Evolutionary conservation across 768 basidiomycete genomes (phyloP).

Genomic region (Mycena vulgaris): DNA sequence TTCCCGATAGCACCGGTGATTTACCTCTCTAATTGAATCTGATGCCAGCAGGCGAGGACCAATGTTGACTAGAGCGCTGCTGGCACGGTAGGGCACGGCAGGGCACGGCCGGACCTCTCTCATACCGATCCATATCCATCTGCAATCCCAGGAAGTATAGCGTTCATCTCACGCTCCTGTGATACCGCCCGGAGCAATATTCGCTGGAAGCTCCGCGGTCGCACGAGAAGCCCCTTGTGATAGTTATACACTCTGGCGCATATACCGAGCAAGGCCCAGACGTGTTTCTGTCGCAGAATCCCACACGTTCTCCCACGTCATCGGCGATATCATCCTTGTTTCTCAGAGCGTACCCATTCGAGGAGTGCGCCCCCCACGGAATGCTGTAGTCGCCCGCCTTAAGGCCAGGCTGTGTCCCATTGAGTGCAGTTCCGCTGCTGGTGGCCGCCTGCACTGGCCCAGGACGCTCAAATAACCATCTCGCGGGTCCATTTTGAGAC

Average conservation of each 20-base stretch:
- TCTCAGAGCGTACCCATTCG: neutral
- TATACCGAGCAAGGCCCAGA: neutral
- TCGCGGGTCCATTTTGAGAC: neutral
- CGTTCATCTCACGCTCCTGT: too few species aligned
- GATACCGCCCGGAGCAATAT: too few species aligned
- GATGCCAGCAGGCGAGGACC: too few species aligned
- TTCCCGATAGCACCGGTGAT: too few species aligned
- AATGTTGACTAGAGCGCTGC: too few species aligned
- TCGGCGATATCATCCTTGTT: constrained; percentile 14
- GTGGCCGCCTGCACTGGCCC: neutral
- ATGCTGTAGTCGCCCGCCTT: neutral
- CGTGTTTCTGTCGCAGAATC: neutral
- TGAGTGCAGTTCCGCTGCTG: constrained; percentile 2
- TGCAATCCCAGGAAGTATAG: too few species aligned
- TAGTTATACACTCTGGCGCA: neutral
- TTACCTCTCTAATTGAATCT: too few species aligned
- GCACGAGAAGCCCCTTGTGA: neutral
- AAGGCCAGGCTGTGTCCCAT: neutral
- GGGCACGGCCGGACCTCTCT: too few species aligned
- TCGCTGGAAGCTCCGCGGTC: neutral
- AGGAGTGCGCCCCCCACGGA: neutral
- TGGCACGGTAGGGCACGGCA: too few species aligned
- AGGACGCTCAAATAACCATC: neutral
- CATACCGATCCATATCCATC: too few species aligned
- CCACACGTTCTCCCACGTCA: constrained; percentile 6